Base-by-base conservation (phyloP, 2,329 filamentous ascomycete genomes). In the Pleomassaria siparia region DNA sequence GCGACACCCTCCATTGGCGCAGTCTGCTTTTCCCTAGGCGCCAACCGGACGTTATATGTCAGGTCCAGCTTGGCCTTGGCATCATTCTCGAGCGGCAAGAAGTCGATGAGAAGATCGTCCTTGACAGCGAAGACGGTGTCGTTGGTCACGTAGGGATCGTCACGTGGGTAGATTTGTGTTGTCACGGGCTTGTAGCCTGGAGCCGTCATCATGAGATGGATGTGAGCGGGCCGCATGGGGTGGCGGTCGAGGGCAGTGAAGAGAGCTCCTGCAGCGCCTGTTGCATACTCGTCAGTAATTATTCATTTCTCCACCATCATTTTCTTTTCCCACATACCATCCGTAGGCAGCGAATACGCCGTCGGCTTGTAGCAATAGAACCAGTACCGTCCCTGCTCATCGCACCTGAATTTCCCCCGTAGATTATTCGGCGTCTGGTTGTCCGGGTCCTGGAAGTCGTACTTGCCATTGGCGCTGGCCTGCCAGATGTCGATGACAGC, bases 401-500 rank as follows among this genome's bases (percentile, higher is more conserved):
- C 81, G 54, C 84, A 82, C 59, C 79, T 80, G 77, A 89, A 89
- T 75, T 89, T 89, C 68, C 87, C 87, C 35, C 87, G 81, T 33
- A 89, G 78, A 76, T 90, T 90, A 79, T 89, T 87, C 65, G 82
- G 81, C 41, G 74, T 73, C 76, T 89, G 86, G 73, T 83, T 83
- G 47, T 84, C 80, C 0, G 85, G 85, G 70, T 89, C 87, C 71
- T 88, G 85, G 78, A 87, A 83, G 64, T 88, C 85, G 76, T 89
- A 89, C 67, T 85, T 84, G 69, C 86, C 86, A 74, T 89, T 89
- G 69, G 84, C 77, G 56, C 81, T 86, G 42, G 87, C 86, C 67
- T 90, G 85, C 87, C 87, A 90, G 75, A 89, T 86, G 66, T 90
- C 87, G 61, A 90, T 83, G 54, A 88, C 83, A 58, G 86, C 86